Evolutionary conservation across 306 rosid species (phyloP), one percentile per base, ranked within the genome.

Genomic region (Fragaria vesca): DNA sequence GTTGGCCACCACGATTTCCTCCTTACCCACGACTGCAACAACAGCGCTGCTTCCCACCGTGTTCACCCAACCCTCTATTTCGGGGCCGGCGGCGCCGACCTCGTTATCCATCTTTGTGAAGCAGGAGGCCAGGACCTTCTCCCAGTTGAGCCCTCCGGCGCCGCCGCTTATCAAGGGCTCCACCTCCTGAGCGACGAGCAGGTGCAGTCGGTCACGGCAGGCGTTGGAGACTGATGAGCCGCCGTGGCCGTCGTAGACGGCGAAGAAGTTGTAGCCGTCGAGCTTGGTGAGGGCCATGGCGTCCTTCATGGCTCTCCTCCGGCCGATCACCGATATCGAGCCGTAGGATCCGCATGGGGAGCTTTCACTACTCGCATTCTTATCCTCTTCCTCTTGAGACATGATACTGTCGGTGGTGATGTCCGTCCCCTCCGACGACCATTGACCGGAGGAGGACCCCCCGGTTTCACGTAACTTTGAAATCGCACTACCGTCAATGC

Each of bases 231-330:
- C 95, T 20, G 26, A 6, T 13, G 79, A 67, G 8, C 90, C 90
- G 0, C 89, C 92, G 47, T 93, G 96, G 0, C 92, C 97, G 15
- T 93, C 96, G 30, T 86, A 90, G 61, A 90, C 91, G 0, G 85
- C 90, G 15, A 87, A 93, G 72, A 89, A 87, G 15, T 87, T 77
- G 48, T 86, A 84, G 1, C 47, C 21, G 20, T 61, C 42, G 4
- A 72, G 12, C 34, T 75, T 36, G 12, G 54, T 77, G 45, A 82
- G 79, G 50, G 58, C 82, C 4, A 87, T 76, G 6, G 92, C 82
- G 65, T 93, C 96, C 77, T 90, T 95, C 94, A 93, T 90, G 45
- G 3, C 62, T 20, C 96, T 83, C 66, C 86, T 72, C 50, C 96
- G 76, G 0, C 96, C 96, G 26, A 90, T 86, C 42, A 93, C 84